A percentile compares a stretch with the other conserved stretches of the same genome.
phyloP scores from a whole-genome alignment of 805 yeast species.

The Tetrapisispora iriomotensis region DNA sequence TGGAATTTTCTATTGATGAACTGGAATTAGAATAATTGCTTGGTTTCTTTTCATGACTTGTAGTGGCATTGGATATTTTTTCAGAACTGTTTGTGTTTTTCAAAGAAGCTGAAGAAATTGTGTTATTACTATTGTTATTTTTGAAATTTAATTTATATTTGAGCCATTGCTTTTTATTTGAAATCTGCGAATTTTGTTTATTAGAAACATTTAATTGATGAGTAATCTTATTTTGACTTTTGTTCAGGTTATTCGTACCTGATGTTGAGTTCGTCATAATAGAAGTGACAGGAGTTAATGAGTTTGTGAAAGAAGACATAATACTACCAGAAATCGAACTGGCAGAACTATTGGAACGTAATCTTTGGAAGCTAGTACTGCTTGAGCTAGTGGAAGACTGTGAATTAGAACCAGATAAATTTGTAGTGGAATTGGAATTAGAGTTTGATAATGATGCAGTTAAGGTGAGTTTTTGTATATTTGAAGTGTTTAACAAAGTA shows the following conservation, averaged over 20 bases:
- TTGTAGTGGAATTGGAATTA: constrained; percentile 6
- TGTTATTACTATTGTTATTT: not conserved
- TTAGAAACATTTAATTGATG: not conserved
- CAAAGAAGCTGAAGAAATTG: not conserved
- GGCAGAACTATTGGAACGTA: constrained; percentile 23
- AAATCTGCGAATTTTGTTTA: not conserved
- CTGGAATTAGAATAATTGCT: not conserved
- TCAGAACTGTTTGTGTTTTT: not conserved
- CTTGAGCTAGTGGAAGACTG: too few species aligned
- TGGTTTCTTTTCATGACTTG: too few species aligned
- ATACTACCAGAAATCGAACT: constrained; percentile 24
- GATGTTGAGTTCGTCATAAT: not conserved
- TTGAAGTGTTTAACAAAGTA: constrained; percentile 25
- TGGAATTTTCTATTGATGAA: not conserved
- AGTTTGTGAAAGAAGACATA: constrained; percentile 23
- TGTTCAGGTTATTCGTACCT: too few species aligned
- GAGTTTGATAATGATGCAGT: constrained; percentile 13
- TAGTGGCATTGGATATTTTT: not conserved
- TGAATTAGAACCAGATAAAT: constrained; percentile 3
- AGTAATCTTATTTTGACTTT: too few species aligned
- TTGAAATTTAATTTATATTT: constrained; percentile 2
- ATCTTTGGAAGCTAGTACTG: constrained; percentile 6
- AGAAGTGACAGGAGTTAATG: not conserved
- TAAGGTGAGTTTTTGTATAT: constrained; percentile 15
- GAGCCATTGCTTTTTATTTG: constrained; percentile 1